A percentile compares a stretch with the other conserved stretches of the same genome.
These are phyloP conservation scores for Pachyrhizus erosus DNA, from an alignment of 306 rosid genomes.

Conservation along the genomic window DNA sequence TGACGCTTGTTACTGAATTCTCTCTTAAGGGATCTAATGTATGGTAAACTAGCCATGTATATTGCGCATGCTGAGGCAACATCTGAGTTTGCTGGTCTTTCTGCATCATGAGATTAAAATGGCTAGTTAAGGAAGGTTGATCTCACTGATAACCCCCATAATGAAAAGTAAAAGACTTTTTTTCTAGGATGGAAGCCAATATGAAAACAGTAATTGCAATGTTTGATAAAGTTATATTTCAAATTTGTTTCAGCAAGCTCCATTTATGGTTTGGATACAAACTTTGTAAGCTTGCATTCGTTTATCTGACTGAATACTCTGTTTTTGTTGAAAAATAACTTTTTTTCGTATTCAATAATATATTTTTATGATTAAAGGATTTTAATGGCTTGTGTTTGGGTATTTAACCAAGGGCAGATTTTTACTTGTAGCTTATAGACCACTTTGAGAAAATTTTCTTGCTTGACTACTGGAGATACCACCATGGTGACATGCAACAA, in stretches of 20 bases:
- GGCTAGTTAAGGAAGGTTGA: constrained; percentile 63
- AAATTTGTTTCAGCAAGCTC: no score
- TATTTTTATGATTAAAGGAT: no score
- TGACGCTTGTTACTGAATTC: neutral
- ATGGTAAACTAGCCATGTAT: no score
- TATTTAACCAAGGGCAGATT: no score
- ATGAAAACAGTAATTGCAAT: constrained; percentile 64
- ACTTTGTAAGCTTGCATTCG: no score
- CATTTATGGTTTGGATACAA: no score
- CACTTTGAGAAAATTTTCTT: constrained; percentile 87
- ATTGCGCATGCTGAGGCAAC: no score
- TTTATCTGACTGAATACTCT: no score
- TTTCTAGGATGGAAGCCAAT: constrained; percentile 63
- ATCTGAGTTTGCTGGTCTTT: constrained; percentile 55
- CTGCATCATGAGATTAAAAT: constrained; percentile 1
- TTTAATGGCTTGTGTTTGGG: no score
- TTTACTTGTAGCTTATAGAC: constrained; percentile 76
- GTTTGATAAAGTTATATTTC: neutral
- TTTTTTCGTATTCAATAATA: no score
- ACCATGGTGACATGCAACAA: constrained; percentile 97
- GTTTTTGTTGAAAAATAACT: no score
- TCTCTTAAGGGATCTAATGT: no score
- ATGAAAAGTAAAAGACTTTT: constrained; percentile 63
- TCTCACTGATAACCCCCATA: constrained; percentile 77
- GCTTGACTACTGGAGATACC: constrained; percentile 92